These are phyloP conservation scores for Selaginella moellendorffii DNA, from an alignment of 75 land plant species.

Conservation along the genomic window DNA sequence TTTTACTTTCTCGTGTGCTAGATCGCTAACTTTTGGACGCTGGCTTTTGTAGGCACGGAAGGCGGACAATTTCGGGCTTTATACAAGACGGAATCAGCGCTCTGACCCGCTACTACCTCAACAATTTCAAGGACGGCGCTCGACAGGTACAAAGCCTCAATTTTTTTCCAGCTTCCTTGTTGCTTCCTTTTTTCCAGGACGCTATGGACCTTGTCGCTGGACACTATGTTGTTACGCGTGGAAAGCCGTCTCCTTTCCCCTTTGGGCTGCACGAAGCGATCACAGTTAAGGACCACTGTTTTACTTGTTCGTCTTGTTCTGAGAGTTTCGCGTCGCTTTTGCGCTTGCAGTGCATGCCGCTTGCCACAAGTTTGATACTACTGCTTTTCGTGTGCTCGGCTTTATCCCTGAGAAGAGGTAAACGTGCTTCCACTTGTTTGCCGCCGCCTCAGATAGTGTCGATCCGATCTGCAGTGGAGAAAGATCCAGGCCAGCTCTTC, in stretches of 20 bases:
- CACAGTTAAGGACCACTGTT: too few relatives aligned
- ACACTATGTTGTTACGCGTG: constrained; percentile 47
- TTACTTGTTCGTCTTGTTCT: too few relatives aligned
- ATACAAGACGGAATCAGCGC: constrained; percentile 63
- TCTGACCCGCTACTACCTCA: constrained; percentile 66
- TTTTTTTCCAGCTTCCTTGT: too few relatives aligned
- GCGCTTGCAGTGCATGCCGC: constrained; percentile 67
- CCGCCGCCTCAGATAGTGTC: too few relatives aligned
- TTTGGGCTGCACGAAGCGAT: constrained; percentile 6
- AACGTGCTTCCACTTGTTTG: too few relatives aligned
- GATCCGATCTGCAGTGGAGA: background rate
- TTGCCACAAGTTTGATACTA: constrained; percentile 58
- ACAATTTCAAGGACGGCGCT: constrained; percentile 79
- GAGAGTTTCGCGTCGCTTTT: too few relatives aligned
- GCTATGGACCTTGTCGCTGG: constrained; percentile 91
- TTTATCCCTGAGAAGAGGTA: background rate
- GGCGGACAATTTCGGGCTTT: constrained; percentile 55
- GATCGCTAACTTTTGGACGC: background rate
- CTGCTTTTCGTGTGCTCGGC: background rate
- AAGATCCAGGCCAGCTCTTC: background rate
- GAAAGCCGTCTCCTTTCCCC: constrained; percentile 56
- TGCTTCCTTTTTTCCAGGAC: constrained; percentile 63
- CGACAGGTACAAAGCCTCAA: constrained; percentile 45
- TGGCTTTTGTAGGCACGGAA: constrained; percentile 40
- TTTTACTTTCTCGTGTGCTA: background rate